Conservation (phyloP, 73 alveolate genomes). For the Urostyla sp. region DNA sequence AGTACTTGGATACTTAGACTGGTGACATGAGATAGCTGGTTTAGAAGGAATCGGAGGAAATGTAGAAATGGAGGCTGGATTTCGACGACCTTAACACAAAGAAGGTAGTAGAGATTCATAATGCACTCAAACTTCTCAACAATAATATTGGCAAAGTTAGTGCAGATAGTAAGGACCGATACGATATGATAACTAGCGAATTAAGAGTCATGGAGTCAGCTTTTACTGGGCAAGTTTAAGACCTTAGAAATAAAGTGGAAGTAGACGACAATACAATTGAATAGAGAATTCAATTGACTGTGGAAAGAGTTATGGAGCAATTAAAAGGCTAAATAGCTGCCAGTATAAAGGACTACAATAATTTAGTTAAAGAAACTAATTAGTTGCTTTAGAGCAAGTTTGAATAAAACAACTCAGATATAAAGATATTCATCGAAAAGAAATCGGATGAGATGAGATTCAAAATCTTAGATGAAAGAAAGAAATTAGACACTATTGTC, state of each 20-base stretch:
- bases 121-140: constrained; percentile 62
- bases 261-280: constrained; percentile 65
- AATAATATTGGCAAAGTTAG: constrained; percentile 46
- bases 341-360: constrained; percentile 42
- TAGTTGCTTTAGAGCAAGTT: constrained; percentile 7
- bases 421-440: constrained; percentile 36
- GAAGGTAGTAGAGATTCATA: constrained; percentile 67
- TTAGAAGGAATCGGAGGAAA: constrained; percentile 49
- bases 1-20: constrained; percentile 60
- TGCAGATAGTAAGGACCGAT: constrained; percentile 59
- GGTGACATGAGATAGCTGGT: constrained; percentile 49
- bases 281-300: constrained; percentile 56
- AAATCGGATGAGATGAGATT: constrained; percentile 48
- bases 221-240: constrained; percentile 36
- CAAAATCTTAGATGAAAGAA: constrained; percentile 55
- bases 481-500: constrained; percentile 54
- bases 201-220: constrained; percentile 35
- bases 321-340: constrained; percentile 31
- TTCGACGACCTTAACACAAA: constrained; percentile 65
- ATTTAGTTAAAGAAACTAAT: constrained; percentile 38
- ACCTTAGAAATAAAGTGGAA: constrained; percentile 63
- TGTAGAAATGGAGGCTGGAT: constrained; percentile 64
- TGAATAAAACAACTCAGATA: constrained; percentile 19
- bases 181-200: constrained; percentile 32
- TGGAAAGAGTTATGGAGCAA: constrained; percentile 40